A percentile compares a stretch with the other conserved stretches of the same genome.
Evolutionary conservation across 495 filamentous ascomycete species (phyloP).

Genomic region (Penicillium taxi): DNA sequence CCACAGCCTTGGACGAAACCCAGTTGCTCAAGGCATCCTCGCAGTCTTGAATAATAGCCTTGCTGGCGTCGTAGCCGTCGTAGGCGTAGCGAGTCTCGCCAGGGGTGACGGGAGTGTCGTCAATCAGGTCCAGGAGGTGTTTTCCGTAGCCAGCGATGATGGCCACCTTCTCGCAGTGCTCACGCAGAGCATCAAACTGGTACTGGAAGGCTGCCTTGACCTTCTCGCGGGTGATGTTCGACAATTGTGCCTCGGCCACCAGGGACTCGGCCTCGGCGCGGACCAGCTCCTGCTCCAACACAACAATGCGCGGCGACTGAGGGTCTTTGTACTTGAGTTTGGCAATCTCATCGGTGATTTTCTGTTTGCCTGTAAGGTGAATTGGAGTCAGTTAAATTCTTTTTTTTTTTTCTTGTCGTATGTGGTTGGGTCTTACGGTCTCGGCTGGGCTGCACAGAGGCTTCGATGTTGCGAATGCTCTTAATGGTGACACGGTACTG

Average conservation of each 20-base stretch:
- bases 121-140: slow-evolving; percentile 88
- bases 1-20: slow-evolving; percentile 81
- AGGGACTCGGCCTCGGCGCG: slow-evolving; percentile 97
- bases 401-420: not conserved
- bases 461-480: slow-evolving; percentile 97
- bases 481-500: slow-evolving; percentile 99
- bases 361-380: slow-evolving; percentile 70
- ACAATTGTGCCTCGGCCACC: slow-evolving; percentile 94
- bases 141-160: slow-evolving; percentile 97
- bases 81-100: slow-evolving; percentile 95
- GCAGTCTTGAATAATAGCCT: slow-evolving; percentile 98
- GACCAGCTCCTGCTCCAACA: slow-evolving; percentile 96
- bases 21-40: slow-evolving; percentile 96
- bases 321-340: slow-evolving; percentile 99
- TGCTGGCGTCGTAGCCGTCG: slow-evolving; percentile 96
- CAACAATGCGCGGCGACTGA: slow-evolving; percentile 92
- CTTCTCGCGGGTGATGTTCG: slow-evolving; percentile 99
- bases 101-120: slow-evolving; percentile 93
- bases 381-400: slow-evolving; percentile 4
- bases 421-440: slow-evolving; percentile 58
- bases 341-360: slow-evolving; percentile 97
- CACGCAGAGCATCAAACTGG: slow-evolving; percentile 94
- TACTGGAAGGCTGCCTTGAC: slow-evolving; percentile 97
- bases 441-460: slow-evolving; percentile 93
- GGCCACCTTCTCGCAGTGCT: slow-evolving; percentile 97